Evolutionary conservation across 768 basidiomycete species (phyloP).

Genomic region (Antrodiella citrinella): DNA sequence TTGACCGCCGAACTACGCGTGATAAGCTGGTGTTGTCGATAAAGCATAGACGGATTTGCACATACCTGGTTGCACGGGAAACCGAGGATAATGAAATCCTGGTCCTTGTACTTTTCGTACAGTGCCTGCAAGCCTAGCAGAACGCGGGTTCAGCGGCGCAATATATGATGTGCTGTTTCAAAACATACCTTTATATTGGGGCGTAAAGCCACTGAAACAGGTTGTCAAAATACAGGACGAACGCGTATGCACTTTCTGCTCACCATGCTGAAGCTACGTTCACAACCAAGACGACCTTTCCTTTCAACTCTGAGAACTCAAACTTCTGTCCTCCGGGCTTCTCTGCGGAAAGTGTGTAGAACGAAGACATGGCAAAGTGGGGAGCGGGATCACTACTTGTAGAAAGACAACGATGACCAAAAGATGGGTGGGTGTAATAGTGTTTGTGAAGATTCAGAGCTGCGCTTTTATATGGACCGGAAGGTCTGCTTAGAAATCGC

Average conservation of each 20-base stretch:
- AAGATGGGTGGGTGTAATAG: not conserved
- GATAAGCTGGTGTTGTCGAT: too few species aligned
- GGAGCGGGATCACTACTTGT: too few species aligned
- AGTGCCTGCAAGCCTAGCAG: conserved; percentile 61
- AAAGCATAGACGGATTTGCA: too few species aligned
- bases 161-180: not conserved
- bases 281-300: conserved; percentile 72
- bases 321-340: conserved; percentile 46
- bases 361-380: conserved; percentile 27
- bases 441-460: conserved; percentile 1
- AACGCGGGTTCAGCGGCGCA: not conserved
- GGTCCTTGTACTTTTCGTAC: conserved; percentile 74
- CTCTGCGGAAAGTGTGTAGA: conserved; percentile 65
- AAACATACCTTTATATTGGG: conserved; percentile 58
- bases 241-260: too few species aligned
- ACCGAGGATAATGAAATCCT: conserved; percentile 71
- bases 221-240: not conserved
- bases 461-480: conserved; percentile 1
- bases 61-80: conserved; percentile 86
- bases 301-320: conserved; percentile 63
- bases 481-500: not conserved
- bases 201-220: conserved; percentile 64
- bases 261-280: conserved; percentile 75
- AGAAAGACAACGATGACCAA: too few species aligned
- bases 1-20: conserved; percentile 82